Evolutionary conservation across 768 basidiomycete genomes (phyloP), one percentile per base, ranked within the genome.

Genomic region (Amylocystis lapponica): DNA sequence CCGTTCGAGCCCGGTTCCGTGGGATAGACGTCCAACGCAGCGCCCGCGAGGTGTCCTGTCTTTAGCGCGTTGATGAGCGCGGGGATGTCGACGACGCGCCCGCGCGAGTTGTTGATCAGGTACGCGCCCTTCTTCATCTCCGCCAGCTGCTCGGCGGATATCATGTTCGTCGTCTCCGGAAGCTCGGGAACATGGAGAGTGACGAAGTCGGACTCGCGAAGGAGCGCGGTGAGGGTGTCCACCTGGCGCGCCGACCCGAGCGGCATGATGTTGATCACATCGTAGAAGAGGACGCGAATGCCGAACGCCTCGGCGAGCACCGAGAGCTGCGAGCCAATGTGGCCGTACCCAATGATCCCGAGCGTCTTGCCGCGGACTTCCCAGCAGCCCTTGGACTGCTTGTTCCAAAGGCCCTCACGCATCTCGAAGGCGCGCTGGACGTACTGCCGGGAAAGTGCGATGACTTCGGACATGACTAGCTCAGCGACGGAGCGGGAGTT

Each of bases 401-500:
- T 99, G 75, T 99, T 98, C 96, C 96, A 99, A 57, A 86, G 65
- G 35, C 96, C 96, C 26, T 79, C 73, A 42, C 80, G 82, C 70
- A 99, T 76, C 69, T 99, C 96, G 53, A 73, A 78, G 19, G 84
- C 69, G 43, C 96, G 86, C 66, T 99, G 88, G 55, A 82, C 81
- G 54, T 95, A 79, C 60, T 99, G 96, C 20, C 96, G 85, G 3
- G 95, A 95, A 50, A 99, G 83, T 3, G 86, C 86, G 57, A 99
- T 78, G 56, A 98, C 75, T 66, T 99, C 96, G 46, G 83, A 75
- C 66, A 99, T 80, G 65, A 99, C 96, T 36, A 99, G 81, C 68
- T 99, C 96, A 30, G 96, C 96, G 42, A 99, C 96, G 1, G 96
- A 98, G 54, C 96, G 89, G 25, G 96, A 98, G 72, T 96, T 98